Evolutionary conservation across 208 protist genomes (phyloP).

Genomic region (Acanthamoeba sp.): DNA sequence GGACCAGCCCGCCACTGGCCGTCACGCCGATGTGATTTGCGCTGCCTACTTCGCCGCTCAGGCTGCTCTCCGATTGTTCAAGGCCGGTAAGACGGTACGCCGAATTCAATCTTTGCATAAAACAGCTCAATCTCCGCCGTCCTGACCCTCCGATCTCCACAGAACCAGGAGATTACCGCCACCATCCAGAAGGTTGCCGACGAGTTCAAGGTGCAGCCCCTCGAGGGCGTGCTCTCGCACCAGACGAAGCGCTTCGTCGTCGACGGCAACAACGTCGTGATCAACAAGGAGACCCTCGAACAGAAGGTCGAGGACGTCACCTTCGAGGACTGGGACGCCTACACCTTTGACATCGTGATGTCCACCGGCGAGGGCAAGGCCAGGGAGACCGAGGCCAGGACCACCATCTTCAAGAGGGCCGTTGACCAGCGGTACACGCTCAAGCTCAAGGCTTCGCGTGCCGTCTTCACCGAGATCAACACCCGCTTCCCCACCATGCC

Average conservation of each 20-base stretch:
- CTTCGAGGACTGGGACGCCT: constrained; percentile 86
- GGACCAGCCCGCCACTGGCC: constrained; percentile 92
- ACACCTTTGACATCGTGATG: constrained; percentile 90
- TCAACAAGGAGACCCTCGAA: constrained; percentile 93
- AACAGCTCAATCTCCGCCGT: not conserved
- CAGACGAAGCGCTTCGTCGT: constrained; percentile 98
- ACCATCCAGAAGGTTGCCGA: constrained; percentile 96
- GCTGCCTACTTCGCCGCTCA: constrained; percentile 96
- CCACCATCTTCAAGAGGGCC: constrained; percentile 96
- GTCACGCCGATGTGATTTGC: constrained; percentile 94
- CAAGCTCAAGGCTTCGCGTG: constrained; percentile 97
- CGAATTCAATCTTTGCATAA: not conserved
- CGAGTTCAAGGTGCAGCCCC: constrained; percentile 94
- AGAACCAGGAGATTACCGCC: constrained; percentile 95
- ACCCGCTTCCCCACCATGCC: constrained; percentile 95
- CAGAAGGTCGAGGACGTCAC: constrained; percentile 94
- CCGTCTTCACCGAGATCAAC: constrained; percentile 96
- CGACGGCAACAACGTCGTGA: constrained; percentile 97
- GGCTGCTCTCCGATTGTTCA: constrained; percentile 90
- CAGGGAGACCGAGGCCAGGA: constrained; percentile 92
- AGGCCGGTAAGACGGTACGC: constrained; percentile 83
- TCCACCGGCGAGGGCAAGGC: constrained; percentile 92
- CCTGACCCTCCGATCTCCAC: no score
- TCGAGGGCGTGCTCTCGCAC: constrained; percentile 98
- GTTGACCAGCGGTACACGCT: constrained; percentile 96